Base-by-base conservation (phyloP, 176 grass and related monocot species). In the Cenchrus americanus region DNA sequence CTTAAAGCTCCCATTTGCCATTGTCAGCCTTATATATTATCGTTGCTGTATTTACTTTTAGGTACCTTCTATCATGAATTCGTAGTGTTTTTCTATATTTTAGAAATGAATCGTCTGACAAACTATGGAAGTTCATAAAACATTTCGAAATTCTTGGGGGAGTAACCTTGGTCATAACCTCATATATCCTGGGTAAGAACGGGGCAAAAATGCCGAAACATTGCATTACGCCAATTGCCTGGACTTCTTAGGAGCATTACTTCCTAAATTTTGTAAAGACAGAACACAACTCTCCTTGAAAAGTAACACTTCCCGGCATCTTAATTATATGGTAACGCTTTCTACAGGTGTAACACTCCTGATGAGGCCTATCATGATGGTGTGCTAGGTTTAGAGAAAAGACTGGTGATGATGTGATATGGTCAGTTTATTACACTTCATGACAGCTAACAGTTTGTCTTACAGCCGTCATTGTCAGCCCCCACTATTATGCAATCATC, bases 401-500 rank as follows among this genome's bases (percentile, higher is more conserved):
- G 19, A 40, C 6, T 51, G 42, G 26, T 41, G 43, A 13, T 73
- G n/a, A 42, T 63, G 13, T n/a, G 5, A 77, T 13, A 9, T 27
- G 8, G 40, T 66, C 24, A 77, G 69, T 69, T 46, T 48, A 14
- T 5, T 37, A 37, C 34, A 46, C 37, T 64, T 63, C 24, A 65
- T 6, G 46, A 65, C 34, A 86, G 26, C 52, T 34, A 32, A 55
- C 21, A 41, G 41, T 42, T 55, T 13, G 19, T 53, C 19, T 5
- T n/a, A 46, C 24, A 64, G 66, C 15, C 14, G n/a, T 84, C 76
- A 6, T 61, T 80, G 42, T 84, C 69, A 75, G 58, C 27, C 27
- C 68, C n/a, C 50, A 71, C 17, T 80, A 44, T n/a, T 79, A 11
- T 67, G 42, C 43, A 76, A 81, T 81, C 63, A 62, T 24, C 23